phyloP scores from a whole-genome alignment of 2,329 filamentous ascomycete species.

The Drechslera avenae region DNA sequence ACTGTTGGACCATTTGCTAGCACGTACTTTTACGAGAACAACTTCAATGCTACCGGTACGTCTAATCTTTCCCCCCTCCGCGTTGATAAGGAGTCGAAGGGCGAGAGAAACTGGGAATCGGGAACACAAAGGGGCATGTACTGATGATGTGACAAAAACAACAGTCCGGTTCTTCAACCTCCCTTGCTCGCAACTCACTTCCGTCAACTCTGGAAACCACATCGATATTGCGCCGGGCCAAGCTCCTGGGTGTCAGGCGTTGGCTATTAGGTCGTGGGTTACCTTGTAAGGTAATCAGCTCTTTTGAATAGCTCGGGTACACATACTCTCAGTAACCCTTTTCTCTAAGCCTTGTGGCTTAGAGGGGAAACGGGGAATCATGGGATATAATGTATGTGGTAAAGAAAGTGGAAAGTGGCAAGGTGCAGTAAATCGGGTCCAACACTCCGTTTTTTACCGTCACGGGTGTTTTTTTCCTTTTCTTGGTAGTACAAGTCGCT shows the following conservation, averaged over 20 bases:
- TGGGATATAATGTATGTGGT: background rate
- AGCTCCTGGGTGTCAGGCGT: conserved; percentile 4
- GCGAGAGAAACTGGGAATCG: too few relatives aligned
- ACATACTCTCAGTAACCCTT: too few relatives aligned
- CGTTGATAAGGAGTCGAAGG: too few relatives aligned
- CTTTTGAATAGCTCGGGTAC: too few relatives aligned
- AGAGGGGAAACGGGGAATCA: too few relatives aligned
- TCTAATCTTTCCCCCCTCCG: too few relatives aligned
- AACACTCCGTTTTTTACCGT: conserved; percentile 5
- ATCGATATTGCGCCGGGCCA: conserved; percentile 12
- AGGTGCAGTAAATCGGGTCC: conserved; percentile 6
- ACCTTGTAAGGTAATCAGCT: conserved; percentile 8
- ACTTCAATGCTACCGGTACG: conserved; percentile 9
- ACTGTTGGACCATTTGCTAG: conserved; percentile 9
- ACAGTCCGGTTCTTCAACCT: conserved; percentile 14
- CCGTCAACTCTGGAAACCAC: conserved; percentile 3
- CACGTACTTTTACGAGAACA: conserved; percentile 14
- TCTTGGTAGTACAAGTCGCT: conserved; percentile 1
- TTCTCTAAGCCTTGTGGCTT: too few relatives aligned
- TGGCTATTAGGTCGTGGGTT: conserved; percentile 12
- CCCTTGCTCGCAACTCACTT: conserved; percentile 4
- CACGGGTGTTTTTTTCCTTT: conserved; percentile 3
- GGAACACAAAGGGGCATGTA: too few relatives aligned
- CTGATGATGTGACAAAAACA: background rate
- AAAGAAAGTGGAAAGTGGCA: background rate